Conservation (phyloP, 305 asterid species). For the Solanum hybrid region DNA sequence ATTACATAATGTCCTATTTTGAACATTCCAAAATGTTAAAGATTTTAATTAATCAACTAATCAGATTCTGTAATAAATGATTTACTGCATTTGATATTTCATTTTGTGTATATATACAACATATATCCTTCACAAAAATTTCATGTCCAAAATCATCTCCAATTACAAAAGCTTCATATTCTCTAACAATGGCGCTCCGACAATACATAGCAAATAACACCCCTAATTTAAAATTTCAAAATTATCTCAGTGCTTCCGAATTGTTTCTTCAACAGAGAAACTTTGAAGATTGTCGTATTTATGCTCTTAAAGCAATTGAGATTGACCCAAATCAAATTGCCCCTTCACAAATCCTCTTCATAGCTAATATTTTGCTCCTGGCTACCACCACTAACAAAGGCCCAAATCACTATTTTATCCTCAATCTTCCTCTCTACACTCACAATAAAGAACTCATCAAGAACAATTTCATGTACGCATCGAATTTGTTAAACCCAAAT, state of each 20-base stretch:
- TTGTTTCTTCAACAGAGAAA: neutral
- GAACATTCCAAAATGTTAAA: neutral
- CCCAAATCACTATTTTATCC: slow-evolving; percentile 35
- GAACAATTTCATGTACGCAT: slow-evolving; percentile 12
- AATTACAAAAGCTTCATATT: neutral
- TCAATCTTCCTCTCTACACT: slow-evolving; percentile 34
- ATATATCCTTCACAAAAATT: neutral
- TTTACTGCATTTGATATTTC: neutral
- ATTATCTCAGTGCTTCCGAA: neutral
- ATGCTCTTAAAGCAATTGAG: neutral
- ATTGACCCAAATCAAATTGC: neutral
- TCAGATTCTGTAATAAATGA: neutral
- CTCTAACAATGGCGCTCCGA: neutral
- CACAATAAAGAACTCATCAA: slow-evolving; percentile 18
- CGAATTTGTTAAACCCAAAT: slow-evolving; percentile 25
- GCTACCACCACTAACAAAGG: slow-evolving; percentile 15
- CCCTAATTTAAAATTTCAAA: neutral
- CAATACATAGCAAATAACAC: neutral
- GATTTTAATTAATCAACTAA: neutral
- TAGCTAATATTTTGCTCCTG: slow-evolving; percentile 22
- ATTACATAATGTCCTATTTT: neutral
- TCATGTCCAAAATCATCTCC: neutral
- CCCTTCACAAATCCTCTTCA: neutral
- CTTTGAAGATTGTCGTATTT: neutral
- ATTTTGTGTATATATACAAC: neutral